Percentiles rank a stretch among this genome's conserved stretches.
Conservation (phyloP, 2,329 filamentous ascomycete genomes). For the Hymenoscyphus occultus region DNA sequence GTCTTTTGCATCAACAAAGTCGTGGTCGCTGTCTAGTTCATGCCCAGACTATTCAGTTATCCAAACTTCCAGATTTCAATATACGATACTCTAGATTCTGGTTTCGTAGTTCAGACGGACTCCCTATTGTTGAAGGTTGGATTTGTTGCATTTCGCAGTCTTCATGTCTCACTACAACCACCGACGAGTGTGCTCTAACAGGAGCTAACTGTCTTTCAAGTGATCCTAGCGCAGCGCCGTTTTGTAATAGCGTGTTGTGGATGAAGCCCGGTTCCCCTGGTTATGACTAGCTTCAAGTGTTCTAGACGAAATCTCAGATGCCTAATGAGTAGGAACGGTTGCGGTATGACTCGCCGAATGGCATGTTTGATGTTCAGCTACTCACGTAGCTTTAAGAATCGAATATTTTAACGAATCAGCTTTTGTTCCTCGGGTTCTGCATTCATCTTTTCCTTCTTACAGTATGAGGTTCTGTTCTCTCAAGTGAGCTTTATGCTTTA, state of each 20-base stretch:
- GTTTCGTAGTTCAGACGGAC: background rate
- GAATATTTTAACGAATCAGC: too few relatives aligned
- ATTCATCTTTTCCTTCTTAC: too few relatives aligned
- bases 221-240: background rate
- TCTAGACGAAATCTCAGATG: too few relatives aligned
- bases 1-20: background rate
- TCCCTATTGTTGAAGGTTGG: too few relatives aligned
- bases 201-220: background rate
- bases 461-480: too few relatives aligned
- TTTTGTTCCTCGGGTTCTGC: too few relatives aligned
- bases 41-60: background rate
- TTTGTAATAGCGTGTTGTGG: background rate
- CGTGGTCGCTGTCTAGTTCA: background rate
- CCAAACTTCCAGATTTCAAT: background rate
- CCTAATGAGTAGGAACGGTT: too few relatives aligned
- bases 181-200: background rate
- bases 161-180: background rate
- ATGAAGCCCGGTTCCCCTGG: background rate
- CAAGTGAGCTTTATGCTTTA: too few relatives aligned
- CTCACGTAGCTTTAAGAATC: too few relatives aligned
- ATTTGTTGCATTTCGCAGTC: constrained; percentile 5
- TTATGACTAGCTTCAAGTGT: background rate
- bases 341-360: too few relatives aligned
- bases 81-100: background rate
- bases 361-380: too few relatives aligned